Conservation (phyloP, 768 basidiomycete species). For the Russula emetica region DNA sequence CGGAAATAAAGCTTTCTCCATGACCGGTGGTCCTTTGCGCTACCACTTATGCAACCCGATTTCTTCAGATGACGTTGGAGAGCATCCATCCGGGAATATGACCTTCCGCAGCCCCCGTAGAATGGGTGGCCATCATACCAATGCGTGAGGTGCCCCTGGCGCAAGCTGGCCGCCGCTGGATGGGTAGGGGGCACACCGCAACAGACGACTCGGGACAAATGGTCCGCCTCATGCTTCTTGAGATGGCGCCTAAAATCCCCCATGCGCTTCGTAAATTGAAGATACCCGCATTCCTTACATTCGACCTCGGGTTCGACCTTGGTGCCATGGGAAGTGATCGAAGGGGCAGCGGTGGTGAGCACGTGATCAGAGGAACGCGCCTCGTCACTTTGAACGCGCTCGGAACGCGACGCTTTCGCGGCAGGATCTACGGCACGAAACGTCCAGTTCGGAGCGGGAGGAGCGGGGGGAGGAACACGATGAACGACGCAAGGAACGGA, state of each 20-base stretch:
- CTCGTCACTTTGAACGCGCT: neutral
- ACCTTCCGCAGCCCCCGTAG: slow-evolving; percentile 17
- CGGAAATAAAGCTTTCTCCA: slow-evolving; percentile 17
- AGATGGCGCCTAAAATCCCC: slow-evolving; percentile 17
- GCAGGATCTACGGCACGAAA: neutral
- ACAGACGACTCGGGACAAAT: slow-evolving; percentile 9
- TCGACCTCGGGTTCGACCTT: neutral
- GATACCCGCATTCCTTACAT: slow-evolving; percentile 6
- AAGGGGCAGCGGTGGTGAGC: neutral
- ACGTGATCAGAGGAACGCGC: neutral
- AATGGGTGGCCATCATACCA: neutral
- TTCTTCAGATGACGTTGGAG: slow-evolving; percentile 17
- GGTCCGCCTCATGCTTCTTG: slow-evolving; percentile 2
- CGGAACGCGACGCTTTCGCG: neutral
- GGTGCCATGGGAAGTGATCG: neutral
- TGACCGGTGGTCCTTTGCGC: slow-evolving; percentile 5
- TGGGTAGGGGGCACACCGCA: slow-evolving; percentile 17
- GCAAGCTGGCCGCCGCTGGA: neutral
- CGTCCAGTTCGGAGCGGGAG: neutral
- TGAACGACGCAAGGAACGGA: neutral
- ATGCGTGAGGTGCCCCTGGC: neutral
- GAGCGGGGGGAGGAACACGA: neutral
- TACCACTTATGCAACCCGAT: slow-evolving; percentile 7
- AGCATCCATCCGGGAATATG: slow-evolving; percentile 20
- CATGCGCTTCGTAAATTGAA: slow-evolving; percentile 6